Percentiles rank a stretch among this genome's conserved stretches.
Evolutionary conservation across 2,329 filamentous ascomycete genomes (phyloP).

Genomic region (Epichloe coenophiala): DNA sequence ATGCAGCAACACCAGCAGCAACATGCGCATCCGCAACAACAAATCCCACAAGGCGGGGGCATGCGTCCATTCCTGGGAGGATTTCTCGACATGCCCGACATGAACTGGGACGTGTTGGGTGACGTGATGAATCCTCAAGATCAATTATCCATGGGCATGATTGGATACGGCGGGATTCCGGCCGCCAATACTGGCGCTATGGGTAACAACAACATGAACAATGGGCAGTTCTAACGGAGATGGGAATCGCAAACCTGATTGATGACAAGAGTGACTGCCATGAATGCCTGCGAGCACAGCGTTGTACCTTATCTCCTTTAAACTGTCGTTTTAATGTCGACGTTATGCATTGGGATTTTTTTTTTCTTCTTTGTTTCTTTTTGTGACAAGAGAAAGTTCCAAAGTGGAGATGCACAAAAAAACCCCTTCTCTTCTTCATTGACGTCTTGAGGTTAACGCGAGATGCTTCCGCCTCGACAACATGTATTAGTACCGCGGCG

Average conservation of each 20-base stretch:
- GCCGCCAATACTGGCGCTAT: constrained; percentile 6
- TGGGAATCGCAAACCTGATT: not conserved
- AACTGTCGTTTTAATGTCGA: not conserved
- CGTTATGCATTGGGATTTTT: not conserved
- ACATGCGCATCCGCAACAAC: not conserved
- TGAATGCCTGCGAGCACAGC: not conserved
- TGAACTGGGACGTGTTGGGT: constrained; percentile 35
- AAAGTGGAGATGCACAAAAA: not conserved
- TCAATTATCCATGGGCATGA: constrained; percentile 18
- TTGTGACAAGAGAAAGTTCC: too few species aligned
- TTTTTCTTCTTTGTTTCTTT: not conserved
- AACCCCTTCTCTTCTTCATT: too few species aligned
- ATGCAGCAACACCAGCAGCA: constrained; percentile 4
- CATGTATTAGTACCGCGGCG: too few species aligned
- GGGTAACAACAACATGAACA: constrained; percentile 2
- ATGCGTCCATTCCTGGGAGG: constrained; percentile 32
- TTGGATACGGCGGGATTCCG: constrained; percentile 17
- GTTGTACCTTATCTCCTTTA: not conserved
- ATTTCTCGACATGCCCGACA: constrained; percentile 27
- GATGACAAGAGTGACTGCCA: not conserved
- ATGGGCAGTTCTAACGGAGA: constrained; percentile 3
- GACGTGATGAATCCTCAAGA: constrained; percentile 14
- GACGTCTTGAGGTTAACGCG: too few species aligned
- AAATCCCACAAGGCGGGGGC: constrained; percentile 10
- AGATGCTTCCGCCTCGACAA: too few species aligned